Evolutionary conservation across 2,329 filamentous ascomycete species (phyloP), one percentile per base, ranked within the genome.

Genomic region (Aschersonia sp.): DNA sequence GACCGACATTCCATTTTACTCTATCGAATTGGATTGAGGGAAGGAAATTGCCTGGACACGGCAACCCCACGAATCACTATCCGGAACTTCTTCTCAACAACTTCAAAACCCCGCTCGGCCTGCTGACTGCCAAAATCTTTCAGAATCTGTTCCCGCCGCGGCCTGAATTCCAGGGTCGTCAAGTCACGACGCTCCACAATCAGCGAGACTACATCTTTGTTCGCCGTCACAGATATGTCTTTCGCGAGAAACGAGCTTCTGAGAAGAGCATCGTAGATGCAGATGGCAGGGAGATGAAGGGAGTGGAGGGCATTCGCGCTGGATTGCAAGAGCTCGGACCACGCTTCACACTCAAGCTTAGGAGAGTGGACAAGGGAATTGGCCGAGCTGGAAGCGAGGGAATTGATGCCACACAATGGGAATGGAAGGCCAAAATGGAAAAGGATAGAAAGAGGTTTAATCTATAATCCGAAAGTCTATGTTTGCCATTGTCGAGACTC

Each of bases 161-260:
- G 43, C 91, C 92, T 0, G 87, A 97, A 57, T 71, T 97, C 5
- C 75, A 84, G 55, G 91, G 91, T 4, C 74, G 91, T 30, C 89
- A 96, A 59, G 89, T 96, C 1, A 80, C 96, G 6, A 96, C 91
- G 1, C 68, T 96, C 47, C 89, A 96, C 65, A 96, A 96, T 57
- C 89, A 95, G 70, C 83, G 91, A 53, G 91, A 97, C 65, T 97
- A 91, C 65, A 92, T 97, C 56, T 98, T 98, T 63, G 75, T 97
- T 46, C 76, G 92, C 4, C 74, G 89, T 40, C 89, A 97, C 65
- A 75, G 92, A 44, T 98, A 98, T 60, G 77, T 94, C 1, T 96
- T 98, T 69, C 78, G 92, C 10, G 88, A 97, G 51, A 94, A 92
- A 70, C 75, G 84, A 9, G 73, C 79, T 48, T 89, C 83, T 0